Evolutionary conservation across 2,329 filamentous ascomycete species (phyloP).

Genomic region (Periconia sp.): DNA sequence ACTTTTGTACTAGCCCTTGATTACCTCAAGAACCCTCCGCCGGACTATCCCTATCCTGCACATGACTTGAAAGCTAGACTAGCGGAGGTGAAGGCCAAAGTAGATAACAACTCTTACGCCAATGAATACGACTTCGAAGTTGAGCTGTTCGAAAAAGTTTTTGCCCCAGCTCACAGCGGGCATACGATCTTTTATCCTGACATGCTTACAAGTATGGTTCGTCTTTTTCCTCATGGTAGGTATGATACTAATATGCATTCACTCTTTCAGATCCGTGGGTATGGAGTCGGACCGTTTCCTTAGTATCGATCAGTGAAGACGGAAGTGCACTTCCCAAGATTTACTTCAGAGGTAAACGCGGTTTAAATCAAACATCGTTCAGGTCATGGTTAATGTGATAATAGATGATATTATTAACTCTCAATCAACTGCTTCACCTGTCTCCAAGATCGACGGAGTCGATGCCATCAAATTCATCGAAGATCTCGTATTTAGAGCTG

Average conservation of each 20-base stretch:
- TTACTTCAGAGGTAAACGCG: slow-evolving; percentile 1
- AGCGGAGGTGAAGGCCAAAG: slow-evolving; percentile 3
- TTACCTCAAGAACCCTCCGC: slow-evolving; percentile 1
- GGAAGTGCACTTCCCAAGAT: slow-evolving; percentile 1
- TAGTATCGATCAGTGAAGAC: slow-evolving; percentile 2
- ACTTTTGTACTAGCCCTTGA: background rate
- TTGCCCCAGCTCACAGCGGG: slow-evolving; percentile 16
- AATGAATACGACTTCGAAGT: slow-evolving; percentile 41
- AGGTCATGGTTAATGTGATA: too few species aligned
- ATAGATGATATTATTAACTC: background rate
- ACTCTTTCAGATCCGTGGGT: background rate
- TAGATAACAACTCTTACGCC: slow-evolving; percentile 23
- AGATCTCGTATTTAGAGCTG: slow-evolving; percentile 17
- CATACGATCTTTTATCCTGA: slow-evolving; percentile 14
- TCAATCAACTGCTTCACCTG: background rate
- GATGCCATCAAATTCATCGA: slow-evolving; percentile 31
- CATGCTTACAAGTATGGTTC: background rate
- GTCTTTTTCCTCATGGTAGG: too few species aligned
- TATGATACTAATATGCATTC: too few species aligned
- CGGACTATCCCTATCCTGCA: slow-evolving; percentile 2
- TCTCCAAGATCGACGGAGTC: slow-evolving; percentile 30
- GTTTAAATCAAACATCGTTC: too few species aligned
- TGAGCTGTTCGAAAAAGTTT: slow-evolving; percentile 18
- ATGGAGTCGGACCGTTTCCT: slow-evolving; percentile 1
- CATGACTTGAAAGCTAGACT: slow-evolving; percentile 1